A percentile compares a stretch with the other conserved stretches of the same genome.
phyloP scores from a whole-genome alignment of 495 filamentous ascomycete genomes.

The Parathielavia appendiculata region DNA sequence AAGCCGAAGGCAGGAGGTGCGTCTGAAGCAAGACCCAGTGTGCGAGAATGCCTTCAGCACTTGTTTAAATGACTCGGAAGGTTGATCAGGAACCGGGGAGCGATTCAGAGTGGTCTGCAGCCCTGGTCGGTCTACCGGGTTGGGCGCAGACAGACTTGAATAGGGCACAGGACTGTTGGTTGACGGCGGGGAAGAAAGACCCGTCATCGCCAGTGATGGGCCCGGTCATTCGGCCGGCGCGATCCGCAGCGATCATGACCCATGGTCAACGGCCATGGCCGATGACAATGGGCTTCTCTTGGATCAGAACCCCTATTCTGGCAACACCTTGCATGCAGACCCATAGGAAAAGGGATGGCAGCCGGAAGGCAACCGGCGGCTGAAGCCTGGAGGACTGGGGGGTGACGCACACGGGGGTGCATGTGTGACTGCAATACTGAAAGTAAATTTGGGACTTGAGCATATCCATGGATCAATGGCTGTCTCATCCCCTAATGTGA shows the following conservation, averaged over 20 bases:
- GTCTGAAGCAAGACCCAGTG: not conserved
- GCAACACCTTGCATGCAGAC: conserved; percentile 9
- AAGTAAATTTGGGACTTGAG: not conserved
- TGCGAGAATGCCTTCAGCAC: not conserved
- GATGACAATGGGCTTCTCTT: not conserved
- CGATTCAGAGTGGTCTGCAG: not conserved
- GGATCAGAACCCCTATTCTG: conserved; percentile 4
- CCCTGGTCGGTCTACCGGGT: conserved; percentile 4
- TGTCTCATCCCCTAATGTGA: not conserved
- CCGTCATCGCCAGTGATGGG: not conserved
- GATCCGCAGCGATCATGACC: conserved; percentile 8
- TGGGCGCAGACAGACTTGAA: not conserved
- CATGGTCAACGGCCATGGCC: not conserved
- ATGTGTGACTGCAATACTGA: conserved; percentile 3
- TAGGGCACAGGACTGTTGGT: conserved; percentile 10
- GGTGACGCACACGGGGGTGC: not conserved
- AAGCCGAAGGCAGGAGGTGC: not conserved
- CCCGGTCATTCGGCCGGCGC: conserved; percentile 4
- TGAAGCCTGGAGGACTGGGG: not conserved
- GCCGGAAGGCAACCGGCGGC: conserved; percentile 1
- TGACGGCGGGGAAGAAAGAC: not conserved
- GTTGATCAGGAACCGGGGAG: not conserved
- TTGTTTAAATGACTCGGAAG: conserved; percentile 1
- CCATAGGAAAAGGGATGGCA: not conserved
- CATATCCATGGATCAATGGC: not conserved